A percentile compares a stretch with the other conserved stretches of the same genome.
These are phyloP conservation scores for Globisporangium splendens DNA, from an alignment of 352 stramenopile species.

Conservation along the genomic window DNA sequence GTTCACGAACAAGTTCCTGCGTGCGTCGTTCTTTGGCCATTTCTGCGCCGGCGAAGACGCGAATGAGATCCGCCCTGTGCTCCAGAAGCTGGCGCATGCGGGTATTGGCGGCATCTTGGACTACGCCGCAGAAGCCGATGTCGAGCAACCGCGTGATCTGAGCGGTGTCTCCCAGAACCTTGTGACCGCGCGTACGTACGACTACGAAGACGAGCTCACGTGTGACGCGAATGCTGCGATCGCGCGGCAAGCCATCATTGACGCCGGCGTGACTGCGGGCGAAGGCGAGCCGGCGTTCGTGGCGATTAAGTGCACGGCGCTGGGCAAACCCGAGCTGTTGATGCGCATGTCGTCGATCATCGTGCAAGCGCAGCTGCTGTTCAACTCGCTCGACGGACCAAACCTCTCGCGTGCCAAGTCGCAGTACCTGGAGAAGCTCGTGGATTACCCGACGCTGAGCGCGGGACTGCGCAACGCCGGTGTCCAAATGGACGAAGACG, in stretches of 20 bases:
- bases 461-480: conserved; percentile 68
- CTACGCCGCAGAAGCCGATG: conserved; percentile 94
- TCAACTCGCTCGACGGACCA: conserved; percentile 87
- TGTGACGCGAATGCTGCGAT: conserved; percentile 92
- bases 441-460: conserved; percentile 77
- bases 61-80: conserved; percentile 79
- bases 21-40: conserved; percentile 95
- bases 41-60: conserved; percentile 95
- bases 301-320: conserved; percentile 96
- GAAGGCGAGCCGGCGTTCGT: conserved; percentile 86
- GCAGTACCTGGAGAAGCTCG: conserved; percentile 73
- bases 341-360: conserved; percentile 94
- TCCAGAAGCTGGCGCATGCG: conserved; percentile 67
- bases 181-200: conserved; percentile 91
- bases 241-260: conserved; percentile 76
- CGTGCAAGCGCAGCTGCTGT: conserved; percentile 89
- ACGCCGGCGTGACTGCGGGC: conserved; percentile 42
- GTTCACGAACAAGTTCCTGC: conserved; percentile 89
- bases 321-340: conserved; percentile 95
- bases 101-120: conserved; percentile 96
- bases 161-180: conserved; percentile 81
- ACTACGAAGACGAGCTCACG: conserved; percentile 92
- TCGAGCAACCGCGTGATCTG: conserved; percentile 73
- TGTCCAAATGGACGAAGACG: conserved; percentile 55
- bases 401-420: conserved; percentile 82